These are phyloP conservation scores for Sugiyamaella japonica DNA, from an alignment of 1,139 yeast species.

Conservation along the genomic window DNA sequence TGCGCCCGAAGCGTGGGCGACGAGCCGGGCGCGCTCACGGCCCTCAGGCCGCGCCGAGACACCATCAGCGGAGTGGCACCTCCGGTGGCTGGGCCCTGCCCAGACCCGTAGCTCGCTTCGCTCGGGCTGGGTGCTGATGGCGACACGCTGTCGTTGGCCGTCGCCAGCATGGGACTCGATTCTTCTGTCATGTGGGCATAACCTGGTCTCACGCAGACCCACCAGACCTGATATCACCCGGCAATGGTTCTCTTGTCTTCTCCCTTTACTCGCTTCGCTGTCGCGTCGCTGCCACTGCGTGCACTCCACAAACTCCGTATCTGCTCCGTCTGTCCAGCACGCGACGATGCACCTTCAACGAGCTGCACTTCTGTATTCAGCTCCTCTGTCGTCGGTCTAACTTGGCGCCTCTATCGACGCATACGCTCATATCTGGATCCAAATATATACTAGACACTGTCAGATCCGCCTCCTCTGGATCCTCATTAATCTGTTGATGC, in stretches of 20 bases:
- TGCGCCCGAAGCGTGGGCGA: constrained; percentile 7
- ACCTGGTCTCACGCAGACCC: not conserved
- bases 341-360: no score
- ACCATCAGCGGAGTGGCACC: not conserved
- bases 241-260: not conserved
- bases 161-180: not conserved
- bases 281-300: not conserved
- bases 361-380: no score
- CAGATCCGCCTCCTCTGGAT: not conserved
- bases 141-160: not conserved
- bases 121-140: not conserved
- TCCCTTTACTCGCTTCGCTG: not conserved
- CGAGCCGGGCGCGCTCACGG: not conserved
- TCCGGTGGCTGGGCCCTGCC: not conserved
- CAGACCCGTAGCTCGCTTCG: not conserved
- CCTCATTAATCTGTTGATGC: not conserved
- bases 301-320: no score
- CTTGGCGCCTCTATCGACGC: not conserved
- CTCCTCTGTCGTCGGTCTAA: no score
- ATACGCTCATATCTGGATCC: no score
- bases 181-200: not conserved
- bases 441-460: no score
- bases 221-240: not conserved
- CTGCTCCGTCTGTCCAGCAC: no score
- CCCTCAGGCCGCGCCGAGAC: not conserved